Percentiles rank a stretch among this genome's conserved stretches.
phyloP scores from a whole-genome alignment of 805 yeast species.

The Wickerhamomyces strasburgensis region DNA sequence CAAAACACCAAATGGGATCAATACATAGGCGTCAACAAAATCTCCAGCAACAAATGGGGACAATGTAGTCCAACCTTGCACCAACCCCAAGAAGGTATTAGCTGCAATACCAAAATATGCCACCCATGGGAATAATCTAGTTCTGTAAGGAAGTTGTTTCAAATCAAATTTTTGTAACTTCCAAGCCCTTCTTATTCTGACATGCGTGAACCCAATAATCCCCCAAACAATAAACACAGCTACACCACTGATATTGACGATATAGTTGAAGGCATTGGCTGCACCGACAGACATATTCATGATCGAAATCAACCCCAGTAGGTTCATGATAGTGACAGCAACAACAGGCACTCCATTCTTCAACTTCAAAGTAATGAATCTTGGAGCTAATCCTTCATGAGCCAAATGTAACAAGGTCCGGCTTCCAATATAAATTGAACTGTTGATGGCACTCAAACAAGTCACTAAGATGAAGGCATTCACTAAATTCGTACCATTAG shows the following conservation, averaged over 20 bases:
- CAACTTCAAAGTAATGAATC: slow-evolving; percentile 44
- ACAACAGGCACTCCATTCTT: slow-evolving; percentile 59
- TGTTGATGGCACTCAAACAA: slow-evolving; percentile 64
- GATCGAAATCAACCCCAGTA: slow-evolving; percentile 60
- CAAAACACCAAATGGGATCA: slow-evolving; percentile 53
- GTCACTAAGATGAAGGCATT: slow-evolving; percentile 67
- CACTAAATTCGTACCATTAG: slow-evolving; percentile 58
- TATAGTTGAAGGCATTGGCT: slow-evolving; percentile 59
- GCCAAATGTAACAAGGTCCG: slow-evolving; percentile 64
- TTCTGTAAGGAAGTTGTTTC: slow-evolving; percentile 65
- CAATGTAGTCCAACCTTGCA: slow-evolving; percentile 48
- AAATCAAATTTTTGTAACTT: slow-evolving; percentile 59
- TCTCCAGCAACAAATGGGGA: slow-evolving; percentile 44
- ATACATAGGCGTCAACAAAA: slow-evolving; percentile 58
- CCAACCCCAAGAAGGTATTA: slow-evolving; percentile 36
- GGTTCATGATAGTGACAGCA: slow-evolving; percentile 53
- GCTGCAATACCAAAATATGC: slow-evolving; percentile 36
- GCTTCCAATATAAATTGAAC: slow-evolving; percentile 65
- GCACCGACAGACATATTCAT: slow-evolving; percentile 53
- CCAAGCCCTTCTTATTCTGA: slow-evolving; percentile 65
- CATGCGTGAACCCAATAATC: slow-evolving; percentile 55
- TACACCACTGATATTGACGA: slow-evolving; percentile 67
- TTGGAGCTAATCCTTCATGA: slow-evolving; percentile 56
- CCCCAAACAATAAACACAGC: slow-evolving; percentile 76
- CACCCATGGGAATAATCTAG: slow-evolving; percentile 44